Base-by-base conservation (phyloP, 2,329 filamentous ascomycete genomes). In the Penicillium sp. region DNA sequence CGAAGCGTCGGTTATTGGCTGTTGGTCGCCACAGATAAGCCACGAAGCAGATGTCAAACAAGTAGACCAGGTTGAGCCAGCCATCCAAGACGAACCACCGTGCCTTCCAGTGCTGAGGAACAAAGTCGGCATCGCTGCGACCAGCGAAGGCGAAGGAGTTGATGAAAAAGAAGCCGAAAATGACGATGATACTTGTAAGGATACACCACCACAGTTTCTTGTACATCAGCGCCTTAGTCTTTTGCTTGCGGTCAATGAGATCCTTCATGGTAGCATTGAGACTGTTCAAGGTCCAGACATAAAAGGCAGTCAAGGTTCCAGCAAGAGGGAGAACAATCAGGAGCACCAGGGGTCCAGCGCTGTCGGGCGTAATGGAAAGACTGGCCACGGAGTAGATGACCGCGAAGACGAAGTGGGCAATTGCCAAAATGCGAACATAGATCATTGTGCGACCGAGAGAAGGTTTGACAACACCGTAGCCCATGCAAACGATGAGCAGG, bases 131-230 rank as follows among this genome's bases (percentile, higher is more conserved):
- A 62, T 93, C 89, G 48, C 84, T 85, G 48, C 87, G 87, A 13
- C 92, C 93, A 49, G 93, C 93, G 73, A 99, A 96, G 0, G 90
- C 91, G 76, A 97, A 92, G 66, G 90, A 96, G 81, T 97, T 98
- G 81, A 98, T 88, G 81, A 99, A 98, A 82, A 99, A 97, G 80
- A 99, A 99, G 56, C 84, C 92, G 68, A 99, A 99, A 66, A 98
- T 97, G 66, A 98, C 91, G 49, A 98, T 79, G 71, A 99, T 96
- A 73, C 90, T 96, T 62, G 86, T 82, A 46, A 99, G 82, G 58
- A 99, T 96, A 74, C 91, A 93, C 93, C 93, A 99, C 93, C 96
- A 99, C 14, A 99, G 86, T 75, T 96, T 96, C 78, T 90, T 93
- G 78, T 98, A 99, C 96, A 99, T 99, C 76, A 85, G 77, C 48